Evolutionary conservation across 2,329 filamentous ascomycete species (phyloP), one percentile per base, ranked within the genome.

Genomic region (Chlorencoelia australis): DNA sequence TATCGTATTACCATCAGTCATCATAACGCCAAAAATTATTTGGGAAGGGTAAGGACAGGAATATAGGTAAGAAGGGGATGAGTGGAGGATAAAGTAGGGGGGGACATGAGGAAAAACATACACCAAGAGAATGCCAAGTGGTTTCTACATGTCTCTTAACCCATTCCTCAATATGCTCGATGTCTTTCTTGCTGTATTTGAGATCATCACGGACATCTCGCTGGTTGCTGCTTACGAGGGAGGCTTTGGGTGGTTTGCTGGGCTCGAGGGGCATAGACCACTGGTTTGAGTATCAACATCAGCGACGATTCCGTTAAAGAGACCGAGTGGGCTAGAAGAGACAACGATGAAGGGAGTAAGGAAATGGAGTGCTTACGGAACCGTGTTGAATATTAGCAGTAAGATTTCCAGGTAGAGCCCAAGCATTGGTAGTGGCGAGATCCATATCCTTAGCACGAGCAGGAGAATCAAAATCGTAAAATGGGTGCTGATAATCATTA

Each of bases 371-470:
- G 35, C 36, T 35, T 39, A 39, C 36, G 49, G 74, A 72, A 75
- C 56, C 6, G 53, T 48, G 2, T 60, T 56, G 52, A 64, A 73
- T 30, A 46, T 47, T 13, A 61, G 69, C 43, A 62, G 64, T 15
- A 54, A 55, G 7, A 44, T 48, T 26, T 51, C 52, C 26, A 0
- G 79, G 73, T 0, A 84, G 75, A 2, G 81, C 83, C 43, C 87
- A 87, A 16, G 70, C 68, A 43, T 87, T 84, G 13, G 82, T 87
- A 1, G 81, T 86, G 6, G 68, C 68, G 1, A 89, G 65, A 47
- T 87, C 80, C 63, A 89, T 70, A 54, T 91, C 83, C 33, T 73
- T 67, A 5, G 80, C 73, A 15, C 77, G 69, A 3, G 80, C 83
- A 1, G 75, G 69, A 14, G 76, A 82, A 59, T 84, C 73, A 53